Base-by-base conservation (phyloP, 257 asterid species). In the Schizonepeta tenuifolia region DNA sequence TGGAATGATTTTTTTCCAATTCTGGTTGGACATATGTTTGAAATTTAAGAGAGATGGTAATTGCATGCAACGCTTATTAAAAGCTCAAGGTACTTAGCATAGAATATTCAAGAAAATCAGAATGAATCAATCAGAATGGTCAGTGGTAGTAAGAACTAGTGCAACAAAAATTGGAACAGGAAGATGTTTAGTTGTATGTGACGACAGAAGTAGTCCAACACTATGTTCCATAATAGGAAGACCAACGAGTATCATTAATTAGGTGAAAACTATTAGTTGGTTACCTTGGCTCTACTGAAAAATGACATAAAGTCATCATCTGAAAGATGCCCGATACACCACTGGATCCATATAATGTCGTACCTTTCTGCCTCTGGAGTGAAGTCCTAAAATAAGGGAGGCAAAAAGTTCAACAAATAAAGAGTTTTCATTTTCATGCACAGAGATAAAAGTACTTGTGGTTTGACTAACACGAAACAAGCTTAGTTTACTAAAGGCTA, bases 251-350 rank as follows among this genome's bases (percentile, higher is more conserved):
- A 47, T 50, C 13, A 72, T 41, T 40, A 6, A 36, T 35, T 5
- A 43, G 60, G 65, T 18, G 21, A 63, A 57, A 77, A 60, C 33
- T 36, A 35, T 49, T 53, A 53, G 59, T 53, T 33, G 5, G 13
- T 77, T 76, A 88, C 97, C 98, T 87, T 84, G 71, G 99, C 96
- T 73, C 97, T 87, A 38, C 81, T 80, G 84, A 95, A 92, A 81
- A 95, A 95, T 61, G 94, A 78, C 35, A 95, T 78, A 43, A 95
- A 82, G 75, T 95, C 99, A 38, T 95, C 98, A 79, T 95, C 98
- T 22, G 97, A 85, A 73, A 95, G 97, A 83, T 95, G 99, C 40
- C 98, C 98, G 66, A 95, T 95, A 72, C 99, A 95, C 99, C 99
- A 95, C 76, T 95, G 99, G 50, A 95, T 82, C 99, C 99, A 95